Conservation (phyloP, 1,284 basidiomycete genomes). For the Moesziomyces globuligerus region DNA sequence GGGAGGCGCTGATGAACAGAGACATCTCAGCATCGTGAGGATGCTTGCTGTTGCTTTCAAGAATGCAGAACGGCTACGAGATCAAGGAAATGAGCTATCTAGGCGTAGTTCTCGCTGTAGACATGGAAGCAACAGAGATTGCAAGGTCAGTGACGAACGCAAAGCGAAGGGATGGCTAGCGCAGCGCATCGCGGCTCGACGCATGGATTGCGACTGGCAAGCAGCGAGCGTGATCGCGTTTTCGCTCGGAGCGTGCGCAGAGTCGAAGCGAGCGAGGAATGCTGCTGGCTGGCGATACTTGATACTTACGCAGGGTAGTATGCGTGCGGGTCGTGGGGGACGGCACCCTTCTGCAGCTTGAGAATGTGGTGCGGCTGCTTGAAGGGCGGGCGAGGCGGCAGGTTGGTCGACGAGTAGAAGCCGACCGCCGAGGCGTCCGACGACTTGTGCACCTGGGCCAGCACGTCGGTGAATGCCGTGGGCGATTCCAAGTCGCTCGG, state of each 20-base stretch:
- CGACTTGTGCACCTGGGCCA: slow-evolving; percentile 61
- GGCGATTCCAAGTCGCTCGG: slow-evolving; percentile 62
- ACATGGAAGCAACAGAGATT: no score
- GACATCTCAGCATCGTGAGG: no score
- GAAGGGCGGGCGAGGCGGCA: slow-evolving; percentile 65
- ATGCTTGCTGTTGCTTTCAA: no score
- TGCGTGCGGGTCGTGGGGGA: slow-evolving; percentile 60
- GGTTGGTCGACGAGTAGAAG: slow-evolving; percentile 58
- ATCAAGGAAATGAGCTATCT: neutral
- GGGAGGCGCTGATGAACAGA: no score
- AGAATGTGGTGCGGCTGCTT: slow-evolving; percentile 61
- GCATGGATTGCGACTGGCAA: no score
- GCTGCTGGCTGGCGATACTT: no score
- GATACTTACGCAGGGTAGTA: slow-evolving; percentile 64
- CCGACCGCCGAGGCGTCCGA: slow-evolving; percentile 27
- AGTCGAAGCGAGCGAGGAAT: no score
- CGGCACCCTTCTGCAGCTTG: slow-evolving; percentile 63
- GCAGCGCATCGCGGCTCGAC: no score
- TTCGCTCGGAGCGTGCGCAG: no score
- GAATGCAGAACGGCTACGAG: no score
- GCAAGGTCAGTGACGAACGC: neutral
- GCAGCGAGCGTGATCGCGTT: no score
- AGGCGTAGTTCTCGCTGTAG: slow-evolving; percentile 5
- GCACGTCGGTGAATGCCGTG: slow-evolving; percentile 65
- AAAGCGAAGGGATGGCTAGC: slow-evolving; percentile 1